Evolutionary conservation across 2,329 filamentous ascomycete genomes (phyloP), one percentile per base, ranked within the genome.

Genomic region (Fonsecaea erecta): DNA sequence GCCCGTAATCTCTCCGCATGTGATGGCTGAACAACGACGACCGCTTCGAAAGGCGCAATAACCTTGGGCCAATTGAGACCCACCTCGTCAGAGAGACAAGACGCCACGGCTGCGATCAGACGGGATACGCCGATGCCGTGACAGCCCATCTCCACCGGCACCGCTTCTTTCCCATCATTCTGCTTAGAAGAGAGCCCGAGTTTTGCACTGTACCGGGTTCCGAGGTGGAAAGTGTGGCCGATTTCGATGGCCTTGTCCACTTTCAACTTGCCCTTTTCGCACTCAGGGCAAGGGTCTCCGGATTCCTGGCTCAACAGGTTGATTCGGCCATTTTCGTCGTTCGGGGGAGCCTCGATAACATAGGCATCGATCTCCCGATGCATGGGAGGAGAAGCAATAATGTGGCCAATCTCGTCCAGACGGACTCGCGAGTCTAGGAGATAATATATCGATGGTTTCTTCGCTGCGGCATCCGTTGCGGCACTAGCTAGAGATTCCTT

Each of bases 101-200:
- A 89, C 1, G 93, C 93, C 0, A 95, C 87, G 1, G 95, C 92
- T 8, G 90, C 93, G 67, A 99, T 89, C 72, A 99, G 88, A 52
- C 95, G 89, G 4, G 93, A 96, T 18, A 99, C 87, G 1, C 95
- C 95, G 67, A 99, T 96, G 0, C 95, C 95, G 74, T 97, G 92
- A 75, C 95, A 99, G 62, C 95, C 95, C 95, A 99, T 99, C 70
- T 96, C 87, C 73, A 97, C 84, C 0, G 88, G 82, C 0, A 87
- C 82, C 8, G 76, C 75, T 16, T 77, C 72, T 16, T 74, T 71
- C 14, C 64, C 60, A 26, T 59, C 34, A 1, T 37, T 70, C 18
- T 24, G 58, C 55, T 9, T 68, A 57, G 21, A 70, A 1, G 95
- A 82, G 1, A 91, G 90, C 7, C 84, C 80, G 0, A 99, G 82